A percentile compares a stretch with the other conserved stretches of the same genome.
These are phyloP conservation scores for Saccharomycopsis vini DNA, from an alignment of 805 yeast genomes.

Conservation along the genomic window DNA sequence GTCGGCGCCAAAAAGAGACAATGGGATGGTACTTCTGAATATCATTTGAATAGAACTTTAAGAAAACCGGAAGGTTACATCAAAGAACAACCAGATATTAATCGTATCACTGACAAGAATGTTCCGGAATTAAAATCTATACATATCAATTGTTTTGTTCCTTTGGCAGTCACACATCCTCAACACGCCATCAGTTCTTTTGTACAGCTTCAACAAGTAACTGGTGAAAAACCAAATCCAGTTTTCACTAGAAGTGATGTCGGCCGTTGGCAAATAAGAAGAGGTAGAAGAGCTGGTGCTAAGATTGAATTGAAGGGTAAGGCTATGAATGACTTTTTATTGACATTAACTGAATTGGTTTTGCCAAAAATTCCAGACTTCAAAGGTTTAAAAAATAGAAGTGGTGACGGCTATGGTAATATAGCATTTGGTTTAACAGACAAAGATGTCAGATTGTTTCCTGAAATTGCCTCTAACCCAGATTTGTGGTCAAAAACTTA, in stretches of 20 bases:
- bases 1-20: conserved; percentile 66
- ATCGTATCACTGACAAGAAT: conserved; percentile 56
- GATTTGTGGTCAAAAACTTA: conserved; percentile 83
- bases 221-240: conserved; percentile 77
- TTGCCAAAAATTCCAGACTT: conserved; percentile 89
- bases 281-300: conserved; percentile 88
- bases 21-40: conserved; percentile 87
- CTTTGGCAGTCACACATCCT: conserved; percentile 58
- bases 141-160: conserved; percentile 67
- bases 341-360: conserved; percentile 84
- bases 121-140: conserved; percentile 67
- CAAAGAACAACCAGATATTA: conserved; percentile 65
- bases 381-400: conserved; percentile 56
- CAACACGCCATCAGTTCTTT: conserved; percentile 70
- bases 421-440: conserved; percentile 75
- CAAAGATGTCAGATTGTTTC: conserved; percentile 74
- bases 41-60: conserved; percentile 73
- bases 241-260: conserved; percentile 71
- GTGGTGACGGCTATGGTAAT: conserved; percentile 84
- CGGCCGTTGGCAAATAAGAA: conserved; percentile 77
- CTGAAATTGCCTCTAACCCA: conserved; percentile 85
- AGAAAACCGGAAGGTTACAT: conserved; percentile 69
- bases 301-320: conserved; percentile 68
- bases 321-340: conserved; percentile 75
- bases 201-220: conserved; percentile 81